Evolutionary conservation across 306 rosid species (phyloP), one percentile per base, ranked within the genome.

Genomic region (Sechiopsis laciniata): DNA sequence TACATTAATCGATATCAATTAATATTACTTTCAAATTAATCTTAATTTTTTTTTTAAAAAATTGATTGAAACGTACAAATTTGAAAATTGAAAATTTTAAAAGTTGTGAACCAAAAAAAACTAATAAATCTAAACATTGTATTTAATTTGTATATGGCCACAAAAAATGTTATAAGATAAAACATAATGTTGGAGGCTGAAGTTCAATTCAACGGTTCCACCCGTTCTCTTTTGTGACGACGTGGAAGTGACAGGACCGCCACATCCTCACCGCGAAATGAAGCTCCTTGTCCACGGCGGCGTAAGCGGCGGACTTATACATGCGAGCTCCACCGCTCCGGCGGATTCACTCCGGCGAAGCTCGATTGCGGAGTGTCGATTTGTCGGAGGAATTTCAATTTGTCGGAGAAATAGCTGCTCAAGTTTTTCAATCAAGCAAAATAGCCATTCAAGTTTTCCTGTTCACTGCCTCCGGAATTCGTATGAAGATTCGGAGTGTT

Each of bases 211-310:
- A 64, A 54, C 6, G 63, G 15, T 48, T 55, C 68, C 67, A 12
- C 45, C 48, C 48, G 19, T 50, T 55, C 37, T 20, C 45, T 29
- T 11, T 29, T 72, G 10, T 17, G 71, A 45, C 42, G 20, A 16
- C 19, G 80, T 6, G 77, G 40, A 54, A 8, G 70, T 73, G 79
- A 51, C 37, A 32, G 37, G 15, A 48, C 58, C 58, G 54, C 63
- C n/a, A 35, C 46, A n/a, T 70, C 74, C 71, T 62, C 68, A 64
- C 74, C 74, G 48, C 17, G 50, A 76, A 72, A 85, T 91, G 96
- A 83, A 84, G 88, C 74, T 88, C 80, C 83, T 80, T 77, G 15
- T 80, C 14, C 82, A 55, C 77, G 40, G 81, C 7, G 78, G 79
- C 76, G 15, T 80, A 11, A 81, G 51, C 77, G 40, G 81, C 7